These are phyloP conservation scores for Boletus rex-veris DNA, from an alignment of 768 basidiomycete genomes.

Conservation along the genomic window DNA sequence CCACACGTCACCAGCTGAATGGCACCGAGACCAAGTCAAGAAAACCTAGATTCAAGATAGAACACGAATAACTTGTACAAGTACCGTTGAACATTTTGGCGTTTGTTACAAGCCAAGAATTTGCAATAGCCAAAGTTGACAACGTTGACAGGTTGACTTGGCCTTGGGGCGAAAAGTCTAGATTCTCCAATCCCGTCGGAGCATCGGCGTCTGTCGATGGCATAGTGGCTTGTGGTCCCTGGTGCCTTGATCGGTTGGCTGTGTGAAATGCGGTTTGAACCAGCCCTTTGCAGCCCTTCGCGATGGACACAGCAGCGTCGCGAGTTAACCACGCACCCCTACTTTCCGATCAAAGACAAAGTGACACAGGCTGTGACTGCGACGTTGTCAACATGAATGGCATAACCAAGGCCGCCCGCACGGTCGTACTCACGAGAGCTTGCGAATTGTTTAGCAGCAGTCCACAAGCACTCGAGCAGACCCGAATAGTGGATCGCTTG, in stretches of 20 bases:
- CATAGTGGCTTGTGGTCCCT: slow-evolving; percentile 12
- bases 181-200: slow-evolving; percentile 1
- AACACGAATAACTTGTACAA: not conserved
- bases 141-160: not conserved
- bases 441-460: not conserved
- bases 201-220: not conserved
- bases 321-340: slow-evolving; percentile 13
- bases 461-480: not conserved
- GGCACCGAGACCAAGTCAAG: too few species aligned
- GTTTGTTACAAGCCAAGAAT: too few species aligned
- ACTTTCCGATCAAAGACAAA: not conserved
- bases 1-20: not conserved
- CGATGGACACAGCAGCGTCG: slow-evolving; percentile 1
- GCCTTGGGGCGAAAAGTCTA: not conserved
- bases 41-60: not conserved
- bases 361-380: not conserved
- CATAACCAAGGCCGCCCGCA: not conserved
- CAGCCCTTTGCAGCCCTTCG: slow-evolving; percentile 1
- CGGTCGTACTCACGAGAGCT: too few species aligned
- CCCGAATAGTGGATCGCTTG: not conserved
- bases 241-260: slow-evolving; percentile 20
- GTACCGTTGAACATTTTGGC: not conserved
- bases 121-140: not conserved
- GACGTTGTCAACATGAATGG: not conserved
- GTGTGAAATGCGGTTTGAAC: slow-evolving; percentile 11